Evolutionary conservation across 2,329 filamentous ascomycete genomes (phyloP).

Genomic region (Aureobasidium sp.): DNA sequence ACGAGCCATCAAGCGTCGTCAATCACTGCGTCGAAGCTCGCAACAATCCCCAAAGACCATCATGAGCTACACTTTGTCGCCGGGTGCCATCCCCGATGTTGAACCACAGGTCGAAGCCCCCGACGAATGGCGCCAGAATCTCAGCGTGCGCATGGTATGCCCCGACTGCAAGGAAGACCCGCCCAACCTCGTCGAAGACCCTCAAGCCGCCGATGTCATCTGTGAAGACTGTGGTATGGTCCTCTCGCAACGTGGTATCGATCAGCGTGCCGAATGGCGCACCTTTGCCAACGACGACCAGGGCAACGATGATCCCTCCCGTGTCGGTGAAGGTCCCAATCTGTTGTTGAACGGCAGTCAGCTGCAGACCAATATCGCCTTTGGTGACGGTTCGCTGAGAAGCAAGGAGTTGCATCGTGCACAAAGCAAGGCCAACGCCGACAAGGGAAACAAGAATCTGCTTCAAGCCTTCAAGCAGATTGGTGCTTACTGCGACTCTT

Average conservation of each 20-base stretch:
- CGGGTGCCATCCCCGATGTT: constrained; percentile 38
- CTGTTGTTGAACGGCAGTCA: constrained; percentile 84
- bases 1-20: constrained; percentile 39
- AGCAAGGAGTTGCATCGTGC: constrained; percentile 72
- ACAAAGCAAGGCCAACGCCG: constrained; percentile 72
- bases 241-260: constrained; percentile 82
- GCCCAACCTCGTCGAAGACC: constrained; percentile 90
- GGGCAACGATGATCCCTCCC: constrained; percentile 90
- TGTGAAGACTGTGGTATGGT: constrained; percentile 89
- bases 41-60: constrained; percentile 19
- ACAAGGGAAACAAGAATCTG: constrained; percentile 77
- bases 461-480: constrained; percentile 85
- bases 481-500: constrained; percentile 75
- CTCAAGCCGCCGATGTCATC: constrained; percentile 85
- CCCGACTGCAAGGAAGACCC: constrained; percentile 85
- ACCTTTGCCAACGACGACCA: constrained; percentile 98
- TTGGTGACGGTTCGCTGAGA: constrained; percentile 64
- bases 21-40: constrained; percentile 31
- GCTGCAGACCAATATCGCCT: constrained; percentile 81
- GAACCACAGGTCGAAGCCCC: constrained; percentile 30
- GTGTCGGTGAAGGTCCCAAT: constrained; percentile 92
- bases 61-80: constrained; percentile 36
- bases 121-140: constrained; percentile 66
- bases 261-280: constrained; percentile 95
- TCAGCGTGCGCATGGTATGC: constrained; percentile 80